Conservation (phyloP, 139 green algal genomes). For the Zygnema circumcarinatum region DNA sequence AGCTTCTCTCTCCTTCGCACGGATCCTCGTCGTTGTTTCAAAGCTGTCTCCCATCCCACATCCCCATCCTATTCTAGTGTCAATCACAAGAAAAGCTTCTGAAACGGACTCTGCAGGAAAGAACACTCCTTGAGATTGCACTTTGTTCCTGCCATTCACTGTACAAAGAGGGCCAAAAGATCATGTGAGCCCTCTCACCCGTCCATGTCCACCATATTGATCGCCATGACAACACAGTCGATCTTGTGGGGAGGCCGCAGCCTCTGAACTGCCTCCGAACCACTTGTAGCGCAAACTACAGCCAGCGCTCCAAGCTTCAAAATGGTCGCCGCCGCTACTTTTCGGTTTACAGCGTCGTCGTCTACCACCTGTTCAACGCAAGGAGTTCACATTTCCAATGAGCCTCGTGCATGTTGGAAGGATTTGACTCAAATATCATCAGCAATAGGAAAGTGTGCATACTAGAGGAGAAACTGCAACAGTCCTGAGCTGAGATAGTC, state of each 20-base stretch:
- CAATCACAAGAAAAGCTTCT: no score
- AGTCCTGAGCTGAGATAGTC: no score
- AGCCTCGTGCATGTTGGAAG: no score
- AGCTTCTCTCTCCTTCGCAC: background rate
- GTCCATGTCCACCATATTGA: slow-evolving; percentile 53
- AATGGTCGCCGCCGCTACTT: slow-evolving; percentile 27
- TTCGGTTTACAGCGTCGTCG: slow-evolving; percentile 47
- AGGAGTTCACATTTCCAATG: no score
- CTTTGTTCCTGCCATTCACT: background rate
- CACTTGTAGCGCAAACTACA: background rate
- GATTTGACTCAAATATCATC: no score
- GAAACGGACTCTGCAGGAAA: no score
- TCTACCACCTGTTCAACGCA: slow-evolving; percentile 51
- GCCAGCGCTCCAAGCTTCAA: background rate
- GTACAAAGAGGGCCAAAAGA: no score
- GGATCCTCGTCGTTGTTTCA: slow-evolving; percentile 20
- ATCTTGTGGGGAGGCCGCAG: background rate
- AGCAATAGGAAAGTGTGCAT: no score
- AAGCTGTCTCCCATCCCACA: no score
- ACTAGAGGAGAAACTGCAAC: no score
- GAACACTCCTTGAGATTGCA: no score
- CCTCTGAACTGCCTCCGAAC: background rate
- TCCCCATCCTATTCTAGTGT: no score
- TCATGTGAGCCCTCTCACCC: background rate
- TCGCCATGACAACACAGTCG: slow-evolving; percentile 55